phyloP scores from a whole-genome alignment of 805 yeast species.

The Kluyveromyces starmeri region DNA sequence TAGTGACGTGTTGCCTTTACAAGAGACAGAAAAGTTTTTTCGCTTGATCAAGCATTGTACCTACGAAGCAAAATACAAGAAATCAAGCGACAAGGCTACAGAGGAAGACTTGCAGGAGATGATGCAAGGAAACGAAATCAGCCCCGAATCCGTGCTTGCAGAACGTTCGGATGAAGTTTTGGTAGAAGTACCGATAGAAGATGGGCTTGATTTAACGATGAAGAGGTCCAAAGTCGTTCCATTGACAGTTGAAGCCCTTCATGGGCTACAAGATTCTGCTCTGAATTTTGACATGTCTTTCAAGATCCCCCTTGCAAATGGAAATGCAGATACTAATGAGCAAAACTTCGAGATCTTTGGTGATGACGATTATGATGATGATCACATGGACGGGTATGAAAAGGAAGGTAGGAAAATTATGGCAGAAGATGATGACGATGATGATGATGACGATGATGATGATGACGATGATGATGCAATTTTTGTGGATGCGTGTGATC shows the following conservation, averaged over 20 bases:
- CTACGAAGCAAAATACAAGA: constrained; percentile 66
- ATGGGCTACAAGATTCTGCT: too few relatives aligned
- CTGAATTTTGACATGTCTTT: too few relatives aligned
- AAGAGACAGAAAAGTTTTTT: constrained; percentile 55
- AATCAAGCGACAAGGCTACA: constrained; percentile 38
- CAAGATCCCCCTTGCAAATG: too few relatives aligned
- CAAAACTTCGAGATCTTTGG: too few relatives aligned
- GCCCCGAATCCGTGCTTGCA: too few relatives aligned
- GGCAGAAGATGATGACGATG: constrained; percentile 8
- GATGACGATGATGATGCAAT: constrained; percentile 11
- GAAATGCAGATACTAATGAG: not conserved
- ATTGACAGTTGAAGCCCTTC: too few relatives aligned
- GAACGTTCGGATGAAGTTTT: too few relatives aligned
- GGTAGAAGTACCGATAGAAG: too few relatives aligned
- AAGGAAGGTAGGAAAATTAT: too few relatives aligned
- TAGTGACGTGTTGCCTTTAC: constrained; percentile 43
- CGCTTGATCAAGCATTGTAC: constrained; percentile 54
- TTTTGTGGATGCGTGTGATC: constrained; percentile 5
- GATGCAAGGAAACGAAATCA: not conserved
- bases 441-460: constrained; percentile 10
- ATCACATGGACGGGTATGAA: constrained; percentile 4
- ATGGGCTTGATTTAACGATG: too few relatives aligned
- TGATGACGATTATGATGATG: constrained; percentile 1
- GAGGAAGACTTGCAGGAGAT: constrained; percentile 37
- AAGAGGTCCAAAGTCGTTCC: too few relatives aligned